Percentiles rank a stretch among this genome's conserved stretches.
Evolutionary conservation across 2,329 filamentous ascomycete species (phyloP).

Genomic region (Penicillium concentricum): DNA sequence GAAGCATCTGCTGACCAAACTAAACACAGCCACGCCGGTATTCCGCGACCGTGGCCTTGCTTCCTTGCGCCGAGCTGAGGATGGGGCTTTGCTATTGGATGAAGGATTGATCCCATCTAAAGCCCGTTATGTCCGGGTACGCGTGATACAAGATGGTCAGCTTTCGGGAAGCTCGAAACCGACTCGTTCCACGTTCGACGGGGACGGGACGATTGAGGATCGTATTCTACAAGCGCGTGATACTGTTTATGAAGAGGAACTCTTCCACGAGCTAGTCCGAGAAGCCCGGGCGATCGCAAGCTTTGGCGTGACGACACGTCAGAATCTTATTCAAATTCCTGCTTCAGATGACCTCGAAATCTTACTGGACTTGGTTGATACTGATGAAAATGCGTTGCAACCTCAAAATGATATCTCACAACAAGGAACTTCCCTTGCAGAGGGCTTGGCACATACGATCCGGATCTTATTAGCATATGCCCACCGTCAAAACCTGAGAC

Average conservation of each 20-base stretch:
- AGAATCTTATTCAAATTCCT: slow-evolving; percentile 57
- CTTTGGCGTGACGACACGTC: slow-evolving; percentile 66
- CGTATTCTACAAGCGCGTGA: slow-evolving; percentile 46
- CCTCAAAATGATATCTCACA: slow-evolving; percentile 27
- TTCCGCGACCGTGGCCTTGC: slow-evolving; percentile 74
- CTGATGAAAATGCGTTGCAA: slow-evolving; percentile 44
- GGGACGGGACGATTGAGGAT: slow-evolving; percentile 35
- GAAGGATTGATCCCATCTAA: slow-evolving; percentile 52
- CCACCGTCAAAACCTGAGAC: slow-evolving; percentile 69
- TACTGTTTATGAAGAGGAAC: slow-evolving; percentile 63
- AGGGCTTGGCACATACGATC: slow-evolving; percentile 65
- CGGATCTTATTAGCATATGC: slow-evolving; percentile 75
- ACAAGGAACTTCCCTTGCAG: slow-evolving; percentile 53
- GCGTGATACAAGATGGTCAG: slow-evolving; percentile 58
- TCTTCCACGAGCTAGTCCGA: slow-evolving; percentile 84
- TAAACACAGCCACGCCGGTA: slow-evolving; percentile 49
- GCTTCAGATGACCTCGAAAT: slow-evolving; percentile 58
- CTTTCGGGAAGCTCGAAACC: slow-evolving; percentile 56
- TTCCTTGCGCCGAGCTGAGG: slow-evolving; percentile 69
- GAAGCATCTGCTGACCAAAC: slow-evolving; percentile 28
- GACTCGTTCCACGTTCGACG: slow-evolving; percentile 11
- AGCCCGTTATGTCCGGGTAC: slow-evolving; percentile 65
- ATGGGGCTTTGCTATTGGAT: slow-evolving; percentile 75
- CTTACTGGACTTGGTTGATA: slow-evolving; percentile 65
- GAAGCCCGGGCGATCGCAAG: slow-evolving; percentile 73